Evolutionary conservation across 345 rosid species (phyloP).

Genomic region (Boechera stricta): DNA sequence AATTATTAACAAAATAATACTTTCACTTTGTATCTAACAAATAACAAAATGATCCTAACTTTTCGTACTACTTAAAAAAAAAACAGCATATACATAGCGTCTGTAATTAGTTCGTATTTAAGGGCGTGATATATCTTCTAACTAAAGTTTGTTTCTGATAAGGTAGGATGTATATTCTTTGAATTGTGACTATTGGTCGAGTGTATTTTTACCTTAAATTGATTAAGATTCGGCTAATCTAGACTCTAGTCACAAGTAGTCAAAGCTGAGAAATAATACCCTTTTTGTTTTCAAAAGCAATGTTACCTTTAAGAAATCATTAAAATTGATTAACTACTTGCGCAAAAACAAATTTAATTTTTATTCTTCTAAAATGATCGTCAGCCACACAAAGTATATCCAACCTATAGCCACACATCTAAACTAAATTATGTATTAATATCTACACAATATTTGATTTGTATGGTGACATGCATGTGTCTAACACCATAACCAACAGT

Average conservation of each 20-base stretch:
- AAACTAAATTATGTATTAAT: no score
- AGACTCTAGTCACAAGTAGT: constrained; percentile 36
- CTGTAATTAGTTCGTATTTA: background rate
- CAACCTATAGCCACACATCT: no score
- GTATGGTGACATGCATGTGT: no score
- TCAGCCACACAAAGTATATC: no score
- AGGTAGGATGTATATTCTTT: constrained; percentile 1
- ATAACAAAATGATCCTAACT: background rate
- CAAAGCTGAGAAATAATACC: constrained; percentile 26
- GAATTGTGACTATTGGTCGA: constrained; percentile 9
- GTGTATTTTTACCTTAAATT: constrained; percentile 29
- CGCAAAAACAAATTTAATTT: background rate
- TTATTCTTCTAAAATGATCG: background rate
- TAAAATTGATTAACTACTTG: background rate
- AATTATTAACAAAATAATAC: background rate
- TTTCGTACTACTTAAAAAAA: background rate
- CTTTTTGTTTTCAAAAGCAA: constrained; percentile 34
- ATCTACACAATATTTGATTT: no score
- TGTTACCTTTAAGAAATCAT: constrained; percentile 1
- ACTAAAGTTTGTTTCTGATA: background rate
- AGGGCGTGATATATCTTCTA: background rate
- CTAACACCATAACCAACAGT: no score
- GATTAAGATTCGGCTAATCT: constrained; percentile 34
- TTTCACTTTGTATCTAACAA: background rate
- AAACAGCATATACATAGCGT: background rate